phyloP scores from a whole-genome alignment of 768 basidiomycete genomes.

The Cytidiella melzeri region DNA sequence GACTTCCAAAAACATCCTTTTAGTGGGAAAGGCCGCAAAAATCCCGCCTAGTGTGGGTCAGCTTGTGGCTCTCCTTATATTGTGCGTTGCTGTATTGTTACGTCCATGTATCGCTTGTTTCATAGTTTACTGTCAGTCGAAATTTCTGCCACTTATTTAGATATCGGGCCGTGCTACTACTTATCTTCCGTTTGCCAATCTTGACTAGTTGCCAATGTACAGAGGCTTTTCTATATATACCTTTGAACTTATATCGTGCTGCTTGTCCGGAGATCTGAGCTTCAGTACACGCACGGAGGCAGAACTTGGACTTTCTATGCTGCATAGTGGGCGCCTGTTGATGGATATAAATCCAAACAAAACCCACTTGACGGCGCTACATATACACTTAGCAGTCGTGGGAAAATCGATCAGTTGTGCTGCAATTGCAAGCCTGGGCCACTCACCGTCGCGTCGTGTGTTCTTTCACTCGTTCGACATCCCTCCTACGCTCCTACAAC shows the following conservation, averaged over 20 bases:
- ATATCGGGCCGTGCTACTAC: no score
- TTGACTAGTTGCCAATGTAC: no score
- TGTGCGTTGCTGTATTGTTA: neutral
- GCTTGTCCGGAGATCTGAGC: no score
- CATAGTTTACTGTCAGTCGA: no score
- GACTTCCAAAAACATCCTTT: neutral
- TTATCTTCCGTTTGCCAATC: no score
- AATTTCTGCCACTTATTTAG: no score
- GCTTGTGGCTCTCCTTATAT: neutral
- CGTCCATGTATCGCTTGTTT: neutral
- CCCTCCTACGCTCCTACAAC: constrained; percentile 14
- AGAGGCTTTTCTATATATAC: no score
- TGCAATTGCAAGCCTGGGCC: constrained; percentile 15
- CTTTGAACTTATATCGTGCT: no score
- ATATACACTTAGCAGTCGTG: constrained; percentile 55
- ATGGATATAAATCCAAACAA: neutral
- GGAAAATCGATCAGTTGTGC: constrained; percentile 67
- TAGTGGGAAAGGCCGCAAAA: constrained; percentile 2
- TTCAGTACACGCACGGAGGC: no score
- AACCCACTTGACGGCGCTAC: constrained; percentile 4
- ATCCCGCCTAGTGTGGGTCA: neutral
- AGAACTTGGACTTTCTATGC: no score
- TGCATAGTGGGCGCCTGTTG: neutral
- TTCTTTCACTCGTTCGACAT: constrained; percentile 12
- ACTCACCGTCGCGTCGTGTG: constrained; percentile 18